Conservation (phyloP, 2,329 filamentous ascomycete genomes). For the Onygenales sp. region DNA sequence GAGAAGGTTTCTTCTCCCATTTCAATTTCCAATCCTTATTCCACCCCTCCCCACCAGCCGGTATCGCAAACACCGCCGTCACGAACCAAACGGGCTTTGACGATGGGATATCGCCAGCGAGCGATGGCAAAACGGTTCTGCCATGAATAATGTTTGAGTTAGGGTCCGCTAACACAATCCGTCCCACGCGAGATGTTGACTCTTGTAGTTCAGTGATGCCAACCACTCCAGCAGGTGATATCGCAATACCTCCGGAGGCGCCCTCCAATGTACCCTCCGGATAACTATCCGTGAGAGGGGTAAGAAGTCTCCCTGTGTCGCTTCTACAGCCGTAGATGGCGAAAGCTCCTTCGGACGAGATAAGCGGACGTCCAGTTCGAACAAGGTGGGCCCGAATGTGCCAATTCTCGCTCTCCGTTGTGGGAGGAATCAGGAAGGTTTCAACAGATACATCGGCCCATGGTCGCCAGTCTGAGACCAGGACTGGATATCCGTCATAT, state of each 20-base stretch:
- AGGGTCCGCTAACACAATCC: slow-evolving; percentile 64
- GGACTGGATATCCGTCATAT: slow-evolving; percentile 45
- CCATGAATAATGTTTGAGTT: slow-evolving; percentile 70
- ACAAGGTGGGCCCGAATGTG: slow-evolving; percentile 59
- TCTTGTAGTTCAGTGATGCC: slow-evolving; percentile 40
- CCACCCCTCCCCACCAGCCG: slow-evolving; percentile 44
- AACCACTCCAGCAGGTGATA: slow-evolving; percentile 42
- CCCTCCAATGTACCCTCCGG: slow-evolving; percentile 35
- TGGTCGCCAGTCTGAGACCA: slow-evolving; percentile 62
- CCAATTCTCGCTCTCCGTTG: slow-evolving; percentile 54
- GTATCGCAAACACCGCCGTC: slow-evolving; percentile 62
- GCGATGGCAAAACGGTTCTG: slow-evolving; percentile 60
- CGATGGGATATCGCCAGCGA: slow-evolving; percentile 52
- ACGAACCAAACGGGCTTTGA: slow-evolving; percentile 58
- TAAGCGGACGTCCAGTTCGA: slow-evolving; percentile 49
- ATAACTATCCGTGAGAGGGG: slow-evolving; percentile 24
- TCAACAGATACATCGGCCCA: slow-evolving; percentile 58
- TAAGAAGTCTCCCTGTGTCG: slow-evolving; percentile 49
- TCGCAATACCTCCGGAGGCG: slow-evolving; percentile 28
- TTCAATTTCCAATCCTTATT: slow-evolving; percentile 47
- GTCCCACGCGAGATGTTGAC: slow-evolving; percentile 42
- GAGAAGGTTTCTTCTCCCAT: slow-evolving; percentile 49
- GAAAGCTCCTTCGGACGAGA: slow-evolving; percentile 67
- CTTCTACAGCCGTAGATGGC: slow-evolving; percentile 55
- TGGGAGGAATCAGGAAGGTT: slow-evolving; percentile 57